Evolutionary conservation across 352 stramenopile genomes (phyloP), one percentile per base, ranked within the genome.

Genomic region (Lagenidium giganteum): DNA sequence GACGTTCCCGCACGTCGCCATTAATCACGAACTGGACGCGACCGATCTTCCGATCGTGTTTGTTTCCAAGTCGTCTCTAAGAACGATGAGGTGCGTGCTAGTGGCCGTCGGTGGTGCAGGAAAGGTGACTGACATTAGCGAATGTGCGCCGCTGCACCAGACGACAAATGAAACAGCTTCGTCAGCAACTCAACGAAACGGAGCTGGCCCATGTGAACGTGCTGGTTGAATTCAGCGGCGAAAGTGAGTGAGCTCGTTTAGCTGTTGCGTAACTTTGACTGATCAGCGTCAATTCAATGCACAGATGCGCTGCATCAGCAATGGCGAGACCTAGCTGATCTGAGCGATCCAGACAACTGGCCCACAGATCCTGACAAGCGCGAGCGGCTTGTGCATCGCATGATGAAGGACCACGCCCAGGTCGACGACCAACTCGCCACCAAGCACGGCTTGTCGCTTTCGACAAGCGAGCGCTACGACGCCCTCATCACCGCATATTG

Each of bases 351-450:
- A 22, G 42, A 31, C 1, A 83, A 86, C 28, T 91, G 75, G 73
- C 78, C 75, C 8, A 45, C 48, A 34, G 62, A 53, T 8, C 46
- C 67, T 32, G 41, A 33, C n/a, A 61, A 48, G 14, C 72, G 75
- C 27, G 67, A 84, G 3, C 55, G 68, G 9, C 42, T 88, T 28
- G 78, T 82, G 51, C 68, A 88, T 44, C 70, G 78, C 14, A 82
- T 88, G 64, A 45, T 86, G n/a, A 84, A 86, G 32, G 73, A 87
- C 16, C 74, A 87, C 18, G 60, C 61, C 0, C 52, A 57, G 0
- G 36, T 78, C 7, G 35, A 61, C n/a, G 64, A 64, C 18, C 60
- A 78, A 24, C n/a, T n/a, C n/a, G n/a, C n/a, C n/a, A n/a, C n/a
- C n/a, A 65, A 73, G n/a, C 32, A 56, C 14, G 59, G 83, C 29